Conservation (phyloP, 306 rosid genomes). For the Begonia loranthoides region DNA sequence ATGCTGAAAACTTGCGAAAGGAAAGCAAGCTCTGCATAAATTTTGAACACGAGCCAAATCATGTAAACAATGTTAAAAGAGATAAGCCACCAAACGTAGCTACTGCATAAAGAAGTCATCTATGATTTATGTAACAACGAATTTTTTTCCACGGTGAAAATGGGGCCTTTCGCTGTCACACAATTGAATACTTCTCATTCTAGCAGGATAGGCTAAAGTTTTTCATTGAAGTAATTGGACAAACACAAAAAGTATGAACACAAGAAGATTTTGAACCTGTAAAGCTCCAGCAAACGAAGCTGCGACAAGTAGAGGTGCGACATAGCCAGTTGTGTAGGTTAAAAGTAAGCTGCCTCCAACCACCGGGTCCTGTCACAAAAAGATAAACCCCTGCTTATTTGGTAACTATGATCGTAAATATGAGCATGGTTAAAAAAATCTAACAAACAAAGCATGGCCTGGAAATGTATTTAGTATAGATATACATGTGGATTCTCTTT, state of each 20-base stretch:
- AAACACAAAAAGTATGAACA: not conserved
- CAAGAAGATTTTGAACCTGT: conserved; percentile 37
- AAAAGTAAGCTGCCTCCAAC: conserved; percentile 79
- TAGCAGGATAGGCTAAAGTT: too few species aligned
- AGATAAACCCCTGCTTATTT: not conserved
- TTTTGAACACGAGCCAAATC: not conserved
- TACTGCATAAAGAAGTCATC: too few species aligned
- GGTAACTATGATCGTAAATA: conserved; percentile 6
- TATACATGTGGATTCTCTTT: too few species aligned
- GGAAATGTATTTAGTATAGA: too few species aligned
- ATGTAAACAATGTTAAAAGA: not conserved
- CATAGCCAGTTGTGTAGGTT: conserved; percentile 90
- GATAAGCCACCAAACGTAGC: too few species aligned
- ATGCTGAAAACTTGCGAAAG: conserved; percentile 76
- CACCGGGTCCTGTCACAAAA: conserved; percentile 55
- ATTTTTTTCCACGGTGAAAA: too few species aligned
- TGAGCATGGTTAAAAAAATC: not conserved
- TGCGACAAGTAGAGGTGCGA: conserved; percentile 79
- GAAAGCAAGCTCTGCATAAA: conserved; percentile 65
- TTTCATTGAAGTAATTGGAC: too few species aligned
- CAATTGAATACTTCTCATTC: too few species aligned
- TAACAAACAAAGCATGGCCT: not conserved
- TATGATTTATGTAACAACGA: too few species aligned
- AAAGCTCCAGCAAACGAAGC: conserved; percentile 93
- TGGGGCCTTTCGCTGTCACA: too few species aligned